Evolutionary conservation across 805 yeast species (phyloP), one percentile per base, ranked within the genome.

Genomic region (Suhomyces sp.): DNA sequence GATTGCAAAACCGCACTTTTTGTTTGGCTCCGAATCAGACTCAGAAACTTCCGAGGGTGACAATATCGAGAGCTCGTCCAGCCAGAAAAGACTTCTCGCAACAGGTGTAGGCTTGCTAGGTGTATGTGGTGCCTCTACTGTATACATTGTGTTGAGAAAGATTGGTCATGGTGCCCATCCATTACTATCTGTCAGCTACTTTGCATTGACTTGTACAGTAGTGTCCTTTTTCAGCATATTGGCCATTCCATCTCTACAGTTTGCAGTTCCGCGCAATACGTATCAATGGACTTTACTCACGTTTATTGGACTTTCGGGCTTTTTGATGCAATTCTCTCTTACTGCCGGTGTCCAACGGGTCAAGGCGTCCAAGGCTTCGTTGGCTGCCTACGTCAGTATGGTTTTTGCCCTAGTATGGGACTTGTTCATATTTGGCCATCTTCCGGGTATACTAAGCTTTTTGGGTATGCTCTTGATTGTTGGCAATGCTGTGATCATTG

Each of bases 291-390:
- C 71, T 2, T 69, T 88, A 19, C 78, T 91, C 57, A 51, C 71
- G 1, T 64, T 78, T 22, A 77, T 90, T 54, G 96, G 97, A 2
- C 55, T 86, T 2, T 78, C 88, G 50, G 97, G 97, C 0, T 92
- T 91, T 68, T 70, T 84, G 54, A 87, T 87, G 85, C 97, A 92
- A 67, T 85, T 84, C 61, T 71, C 86, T 36, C 69, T 88, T 47
- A 88, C 97, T 0, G 83, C 89, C 7, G 97, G 97, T 0, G 80
- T 91, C 48, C 96, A 90, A 66, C 75, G 89, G 51, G 96, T 88
- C 57, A 73, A 75, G 49, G 96, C 97, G 0, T 84, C 90, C 4
- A 78, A 88, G 52, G 89, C 91, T 0, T 78, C 92, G 10, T 77
- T 88, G 55, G 85, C 90, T 83, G 72, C 81, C 2, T 92, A 92